Conservation (phyloP, 306 rosid species). For the Clitoria ternatea region DNA sequence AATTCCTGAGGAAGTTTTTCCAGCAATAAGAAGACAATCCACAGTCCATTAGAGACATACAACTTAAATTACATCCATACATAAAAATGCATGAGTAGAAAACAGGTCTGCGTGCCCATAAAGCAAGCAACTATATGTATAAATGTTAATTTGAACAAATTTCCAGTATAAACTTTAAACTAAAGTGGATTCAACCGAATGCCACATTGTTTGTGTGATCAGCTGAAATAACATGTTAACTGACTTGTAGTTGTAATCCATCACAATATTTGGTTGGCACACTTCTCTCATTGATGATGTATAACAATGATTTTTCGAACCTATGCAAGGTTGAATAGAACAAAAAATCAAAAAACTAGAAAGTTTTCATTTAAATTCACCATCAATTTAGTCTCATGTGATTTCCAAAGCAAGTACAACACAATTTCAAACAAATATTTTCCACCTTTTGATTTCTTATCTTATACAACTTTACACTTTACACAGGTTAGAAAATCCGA, state of each 20-base stretch:
- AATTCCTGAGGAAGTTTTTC: slow-evolving; percentile 48
- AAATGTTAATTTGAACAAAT: not conserved
- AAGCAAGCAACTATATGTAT: not conserved
- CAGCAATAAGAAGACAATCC: slow-evolving; percentile 23
- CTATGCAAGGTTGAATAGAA: too few relatives aligned
- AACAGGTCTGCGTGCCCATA: not conserved
- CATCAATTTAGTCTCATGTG: too few relatives aligned
- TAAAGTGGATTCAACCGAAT: not conserved
- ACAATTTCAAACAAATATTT: too few relatives aligned
- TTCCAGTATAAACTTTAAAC: not conserved
- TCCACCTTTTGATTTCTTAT: too few relatives aligned
- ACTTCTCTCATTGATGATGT: not conserved
- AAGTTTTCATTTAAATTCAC: too few relatives aligned
- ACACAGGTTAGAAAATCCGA: too few relatives aligned
- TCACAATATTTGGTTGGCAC: not conserved
- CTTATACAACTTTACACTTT: too few relatives aligned
- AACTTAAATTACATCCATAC: not conserved
- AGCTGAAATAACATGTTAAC: not conserved
- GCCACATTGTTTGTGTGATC: not conserved
- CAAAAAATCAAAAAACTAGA: too few relatives aligned
- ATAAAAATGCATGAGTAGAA: not conserved
- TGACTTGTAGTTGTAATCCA: not conserved
- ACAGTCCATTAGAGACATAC: not conserved
- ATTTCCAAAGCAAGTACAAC: too few relatives aligned
- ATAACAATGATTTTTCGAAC: not conserved